phyloP scores from a whole-genome alignment of 352 stramenopile genomes.

The Blastocystis sp. region DNA sequence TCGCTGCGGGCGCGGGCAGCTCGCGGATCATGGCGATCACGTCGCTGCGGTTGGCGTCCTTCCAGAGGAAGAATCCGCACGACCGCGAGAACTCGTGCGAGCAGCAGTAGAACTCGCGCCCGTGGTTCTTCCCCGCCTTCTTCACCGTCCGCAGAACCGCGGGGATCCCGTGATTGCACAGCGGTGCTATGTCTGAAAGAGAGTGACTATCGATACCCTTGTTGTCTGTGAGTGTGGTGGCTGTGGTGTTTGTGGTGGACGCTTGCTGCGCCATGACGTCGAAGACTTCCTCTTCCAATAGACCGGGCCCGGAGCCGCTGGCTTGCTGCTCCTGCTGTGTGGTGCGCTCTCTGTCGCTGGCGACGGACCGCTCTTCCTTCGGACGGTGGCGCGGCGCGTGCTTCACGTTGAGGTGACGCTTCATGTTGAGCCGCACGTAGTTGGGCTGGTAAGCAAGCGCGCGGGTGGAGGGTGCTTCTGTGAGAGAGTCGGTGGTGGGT shows the following conservation, averaged over 20 bases:
- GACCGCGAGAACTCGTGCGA: neutral
- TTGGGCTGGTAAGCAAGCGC: slow-evolving; percentile 3
- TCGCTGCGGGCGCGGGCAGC: neutral
- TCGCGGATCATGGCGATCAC: slow-evolving; percentile 14
- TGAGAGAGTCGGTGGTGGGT: neutral
- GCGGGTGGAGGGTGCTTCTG: neutral
- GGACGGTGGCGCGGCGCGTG: neutral
- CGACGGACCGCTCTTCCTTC: neutral
- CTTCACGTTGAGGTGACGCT: slow-evolving; percentile 58
- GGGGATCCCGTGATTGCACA: slow-evolving; percentile 46
- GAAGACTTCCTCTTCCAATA: slow-evolving; percentile 51
- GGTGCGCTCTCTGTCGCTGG: neutral
- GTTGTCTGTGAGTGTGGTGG: neutral
- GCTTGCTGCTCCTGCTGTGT: neutral
- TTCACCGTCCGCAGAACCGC: slow-evolving; percentile 46
- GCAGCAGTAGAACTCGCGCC: slow-evolving; percentile 44
- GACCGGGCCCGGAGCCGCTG: neutral
- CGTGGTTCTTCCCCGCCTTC: slow-evolving; percentile 57
- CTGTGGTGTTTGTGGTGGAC: neutral
- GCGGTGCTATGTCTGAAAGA: neutral
- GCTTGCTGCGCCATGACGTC: neutral
- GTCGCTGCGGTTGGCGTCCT: slow-evolving; percentile 34
- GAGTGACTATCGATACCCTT: neutral
- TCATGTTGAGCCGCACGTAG: slow-evolving; percentile 58
- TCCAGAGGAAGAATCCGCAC: slow-evolving; percentile 60